phyloP scores from a whole-genome alignment of 2,329 filamentous ascomycete species.

The Trichoderma polysporum region DNA sequence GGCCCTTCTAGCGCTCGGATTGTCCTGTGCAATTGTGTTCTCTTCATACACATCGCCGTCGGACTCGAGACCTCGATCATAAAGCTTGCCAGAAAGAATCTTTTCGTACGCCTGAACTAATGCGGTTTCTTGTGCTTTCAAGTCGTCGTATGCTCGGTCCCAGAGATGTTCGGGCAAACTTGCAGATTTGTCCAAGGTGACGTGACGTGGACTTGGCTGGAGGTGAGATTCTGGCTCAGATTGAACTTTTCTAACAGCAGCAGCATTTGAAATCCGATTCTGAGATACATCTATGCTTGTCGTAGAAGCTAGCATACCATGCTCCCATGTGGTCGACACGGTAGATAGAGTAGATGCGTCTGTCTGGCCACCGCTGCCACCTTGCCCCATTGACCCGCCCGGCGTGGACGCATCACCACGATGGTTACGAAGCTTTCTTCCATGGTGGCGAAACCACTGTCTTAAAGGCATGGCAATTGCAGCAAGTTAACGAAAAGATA shows the following conservation, averaged over 20 bases:
- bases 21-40: slow-evolving; percentile 1
- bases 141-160: slow-evolving; percentile 27
- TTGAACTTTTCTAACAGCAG: no score
- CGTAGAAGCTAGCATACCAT: no score
- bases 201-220: no score
- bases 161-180: slow-evolving; percentile 57
- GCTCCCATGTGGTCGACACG: no score
- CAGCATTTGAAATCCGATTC: no score
- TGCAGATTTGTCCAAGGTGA: background rate
- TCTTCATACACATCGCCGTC: background rate
- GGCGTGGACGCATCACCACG: background rate
- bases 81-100: slow-evolving; percentile 23
- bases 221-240: no score
- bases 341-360: background rate
- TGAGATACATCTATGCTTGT: no score
- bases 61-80: background rate
- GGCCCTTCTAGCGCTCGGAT: slow-evolving; percentile 9
- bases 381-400: no score
- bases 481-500: background rate
- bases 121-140: slow-evolving; percentile 7
- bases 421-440: background rate
- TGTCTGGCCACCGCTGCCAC: background rate
- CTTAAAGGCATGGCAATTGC: background rate
- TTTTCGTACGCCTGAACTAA: slow-evolving; percentile 27
- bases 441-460: background rate